Evolutionary conservation across 2,329 filamentous ascomycete genomes (phyloP), one percentile per base, ranked within the genome.

Genomic region (Amauroascus niger): DNA sequence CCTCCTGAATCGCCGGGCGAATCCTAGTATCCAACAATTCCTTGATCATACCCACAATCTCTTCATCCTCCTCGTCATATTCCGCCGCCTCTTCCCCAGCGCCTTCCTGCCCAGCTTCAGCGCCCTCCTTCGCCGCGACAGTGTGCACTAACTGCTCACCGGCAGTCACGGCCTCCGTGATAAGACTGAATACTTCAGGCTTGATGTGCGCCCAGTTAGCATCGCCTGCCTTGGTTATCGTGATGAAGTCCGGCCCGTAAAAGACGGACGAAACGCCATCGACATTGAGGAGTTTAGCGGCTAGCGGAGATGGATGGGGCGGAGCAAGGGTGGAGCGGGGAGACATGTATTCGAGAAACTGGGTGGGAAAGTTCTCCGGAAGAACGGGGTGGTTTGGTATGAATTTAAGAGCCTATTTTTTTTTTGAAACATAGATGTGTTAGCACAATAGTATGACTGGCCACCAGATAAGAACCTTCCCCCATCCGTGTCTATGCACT

Each of bases 31-130:
- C 93, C 33, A 98, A 77, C 30, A 98, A 75, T 73, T 98, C 93
- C 74, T 97, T 95, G 73, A 98, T 97, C 93, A 97, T 97, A 55
- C 88, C 86, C 7, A 98, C 86, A 9, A 96, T 88, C 71, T 98
- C 93, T 60, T 84, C 85, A 67, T 98, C 93, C 58, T 94, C 84
- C 66, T 95, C 89, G 62, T 91, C 83, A 69, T 91, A 95, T 20
- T 81, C 81, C 49, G 95, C 74, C 56, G 81, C 86, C 63, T 95
- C 88, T 57, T 80, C 79, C 14, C 13, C 37, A 11, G 26, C 35
- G 2, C 18, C 58, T 75, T 75, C 13, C 64, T 60, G 41, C 71
- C 58, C 63, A 72, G 20, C 14, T 2, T 57, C 72, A 78, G 61
- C 65, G 79, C 71, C 47, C 75, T 71, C 46, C 59, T 79, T 43